These are phyloP conservation scores for Helichrysum umbraculigerum DNA, from an alignment of 129 eudicot species.

Conservation along the genomic window DNA sequence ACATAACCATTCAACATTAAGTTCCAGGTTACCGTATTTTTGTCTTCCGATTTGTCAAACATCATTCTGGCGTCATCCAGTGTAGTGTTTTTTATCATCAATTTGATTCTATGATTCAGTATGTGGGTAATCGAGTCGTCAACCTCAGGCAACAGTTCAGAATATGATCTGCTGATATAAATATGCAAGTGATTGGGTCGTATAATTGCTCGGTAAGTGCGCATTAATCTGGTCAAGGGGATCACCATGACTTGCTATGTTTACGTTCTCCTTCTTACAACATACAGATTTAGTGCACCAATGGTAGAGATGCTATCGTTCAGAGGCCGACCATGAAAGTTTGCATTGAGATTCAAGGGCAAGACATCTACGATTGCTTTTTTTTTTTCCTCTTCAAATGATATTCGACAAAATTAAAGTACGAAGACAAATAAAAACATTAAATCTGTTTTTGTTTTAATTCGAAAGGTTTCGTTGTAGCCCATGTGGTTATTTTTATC, in stretches of 20 bases:
- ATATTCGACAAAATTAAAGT: too few species aligned
- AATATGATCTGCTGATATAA: constrained; percentile 16
- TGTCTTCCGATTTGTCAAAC: constrained; percentile 44
- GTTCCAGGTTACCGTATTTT: constrained; percentile 76
- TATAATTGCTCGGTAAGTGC: constrained; percentile 21
- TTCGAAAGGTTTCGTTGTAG: too few species aligned
- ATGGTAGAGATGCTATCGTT: background rate
- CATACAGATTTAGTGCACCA: background rate
- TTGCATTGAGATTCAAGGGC: too few species aligned
- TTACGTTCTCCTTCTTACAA: constrained; percentile 8
- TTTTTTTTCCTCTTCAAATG: too few species aligned
- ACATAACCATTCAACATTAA: constrained; percentile 77
- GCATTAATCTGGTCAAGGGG: constrained; percentile 17
- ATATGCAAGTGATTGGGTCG: constrained; percentile 4
- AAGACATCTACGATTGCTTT: too few species aligned
- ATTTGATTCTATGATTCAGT: constrained; percentile 49
- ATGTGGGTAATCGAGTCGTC: constrained; percentile 20
- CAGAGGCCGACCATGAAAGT: background rate
- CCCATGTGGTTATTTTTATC: too few species aligned
- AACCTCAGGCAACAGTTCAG: background rate
- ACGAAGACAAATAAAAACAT: too few species aligned
- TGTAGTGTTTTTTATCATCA: constrained; percentile 39
- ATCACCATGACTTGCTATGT: constrained; percentile 23
- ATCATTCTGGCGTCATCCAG: constrained; percentile 52
- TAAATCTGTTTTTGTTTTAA: too few species aligned